Percentiles rank a stretch among this genome's conserved stretches.
Evolutionary conservation across 768 basidiomycete genomes (phyloP).

Genomic region (Lactifluus echinatus): DNA sequence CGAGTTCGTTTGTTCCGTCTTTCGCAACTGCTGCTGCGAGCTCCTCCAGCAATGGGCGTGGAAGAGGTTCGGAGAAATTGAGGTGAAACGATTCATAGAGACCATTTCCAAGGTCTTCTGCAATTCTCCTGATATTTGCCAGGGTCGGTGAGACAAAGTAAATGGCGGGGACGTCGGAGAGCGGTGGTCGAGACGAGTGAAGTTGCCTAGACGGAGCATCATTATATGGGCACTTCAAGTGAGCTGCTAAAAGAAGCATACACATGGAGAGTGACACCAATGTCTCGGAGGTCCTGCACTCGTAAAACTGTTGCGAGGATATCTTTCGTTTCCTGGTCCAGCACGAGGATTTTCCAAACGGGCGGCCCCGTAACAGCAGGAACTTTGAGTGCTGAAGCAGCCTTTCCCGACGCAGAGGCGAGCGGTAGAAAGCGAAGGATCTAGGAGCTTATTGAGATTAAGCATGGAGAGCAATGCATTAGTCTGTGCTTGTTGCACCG

Average conservation of each 20-base stretch:
- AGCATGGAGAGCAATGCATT: conserved; percentile 76
- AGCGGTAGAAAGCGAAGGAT: conserved; percentile 29
- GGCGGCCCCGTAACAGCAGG: conserved; percentile 56
- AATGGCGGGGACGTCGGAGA: conserved; percentile 92
- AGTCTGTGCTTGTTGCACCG: conserved; percentile 86
- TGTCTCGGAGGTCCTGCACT: conserved; percentile 93
- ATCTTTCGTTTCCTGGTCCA: conserved; percentile 95
- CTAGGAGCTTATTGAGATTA: conserved; percentile 66
- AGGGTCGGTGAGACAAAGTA: conserved; percentile 94
- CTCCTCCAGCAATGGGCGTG: conserved; percentile 85
- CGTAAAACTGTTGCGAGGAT: conserved; percentile 93
- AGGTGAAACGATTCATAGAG: conserved; percentile 92
- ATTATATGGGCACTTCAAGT: neutral
- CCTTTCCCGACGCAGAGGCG: conserved; percentile 30
- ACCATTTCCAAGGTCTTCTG: conserved; percentile 82
- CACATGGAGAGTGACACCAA: conserved; percentile 97
- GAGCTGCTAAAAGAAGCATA: conserved; percentile 36
- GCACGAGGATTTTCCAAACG: conserved; percentile 92
- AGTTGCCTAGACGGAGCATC: conserved; percentile 59
- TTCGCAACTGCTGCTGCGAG: conserved; percentile 82
- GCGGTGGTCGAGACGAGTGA: conserved; percentile 77
- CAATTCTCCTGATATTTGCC: conserved; percentile 80
- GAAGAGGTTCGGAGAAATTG: conserved; percentile 90
- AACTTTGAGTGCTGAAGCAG: conserved; percentile 38
- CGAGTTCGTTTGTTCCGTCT: conserved; percentile 72